Evolutionary conservation across 192 early-diverging fungal species (phyloP), one percentile per base, ranked within the genome.

Genomic region (Linnemannia zychae): DNA sequence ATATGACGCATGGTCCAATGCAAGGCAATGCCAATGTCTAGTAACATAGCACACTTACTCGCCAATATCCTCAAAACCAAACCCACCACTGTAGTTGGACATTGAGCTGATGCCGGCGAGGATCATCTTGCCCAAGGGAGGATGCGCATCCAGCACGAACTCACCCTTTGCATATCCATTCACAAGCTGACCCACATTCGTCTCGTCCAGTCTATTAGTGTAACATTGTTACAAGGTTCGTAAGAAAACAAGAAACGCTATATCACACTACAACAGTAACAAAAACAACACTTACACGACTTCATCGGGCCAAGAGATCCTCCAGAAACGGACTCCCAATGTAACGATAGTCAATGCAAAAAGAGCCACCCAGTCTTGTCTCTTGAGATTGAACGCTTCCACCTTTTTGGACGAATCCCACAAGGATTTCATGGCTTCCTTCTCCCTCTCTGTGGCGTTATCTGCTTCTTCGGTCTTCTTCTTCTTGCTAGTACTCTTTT

Each of bases 51-150:
- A 37, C n/a, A 72, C 83, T 81, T 82, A 91, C 88, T 93, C 90
- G 50, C 95, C 96, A 86, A 99, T 97, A 57, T 93, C 90, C 69
- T 97, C 95, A 86, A 98, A 98, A 50, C 94, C 90, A 82, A 98
- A 99, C 60, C 93, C 83, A 18, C 96, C 97, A 80, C 96, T 93
- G 79, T 97, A 97, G 11, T 96, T 95, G 36, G 91, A 91, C 17
- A 96, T 37, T 69, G 90, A 90, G n/a, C 94, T 95, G 5, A 90
- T 90, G 16, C 88, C 78, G 15, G 90, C 90, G 67, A 91, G 80
- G 38, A 89, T 49, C 78, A 91, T 78, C 44, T 87, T 91, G 66
- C 79, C 90, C 47, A 91, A 76, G 72, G 80, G 74, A n/a, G 80
- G 80, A 4, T 81, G 80, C 12, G 44, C 67, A 40, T 76, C 94